phyloP scores from a whole-genome alignment of 2,329 filamentous ascomycete species.

The Trichoderma semiorbis region DNA sequence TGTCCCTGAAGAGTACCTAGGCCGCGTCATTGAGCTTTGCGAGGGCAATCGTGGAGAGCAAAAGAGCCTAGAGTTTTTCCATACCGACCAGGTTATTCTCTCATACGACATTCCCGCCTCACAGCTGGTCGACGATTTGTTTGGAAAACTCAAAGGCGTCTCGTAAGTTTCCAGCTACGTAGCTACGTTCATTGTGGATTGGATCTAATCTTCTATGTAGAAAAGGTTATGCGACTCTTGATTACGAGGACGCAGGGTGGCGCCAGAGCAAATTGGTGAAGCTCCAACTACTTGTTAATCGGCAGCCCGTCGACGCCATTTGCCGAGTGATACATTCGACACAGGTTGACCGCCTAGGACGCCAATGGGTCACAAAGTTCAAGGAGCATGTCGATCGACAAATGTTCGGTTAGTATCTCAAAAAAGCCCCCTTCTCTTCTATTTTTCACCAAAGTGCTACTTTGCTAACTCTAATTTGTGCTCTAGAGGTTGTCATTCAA shows the following conservation, averaged over 20 bases:
- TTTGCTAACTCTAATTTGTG: neutral
- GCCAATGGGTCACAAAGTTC: constrained; percentile 91
- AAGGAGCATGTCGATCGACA: constrained; percentile 95
- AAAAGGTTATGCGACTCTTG: constrained; percentile 91
- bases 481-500: constrained; percentile 81
- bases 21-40: constrained; percentile 91
- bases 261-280: constrained; percentile 77
- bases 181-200: neutral
- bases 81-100: constrained; percentile 85
- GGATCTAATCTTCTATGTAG: constrained; percentile 23
- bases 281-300: constrained; percentile 90
- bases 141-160: constrained; percentile 88
- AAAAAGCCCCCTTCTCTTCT: constrained; percentile 13
- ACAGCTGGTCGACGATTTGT: constrained; percentile 93
- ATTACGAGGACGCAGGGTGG: constrained; percentile 96
- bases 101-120: constrained; percentile 87
- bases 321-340: constrained; percentile 82
- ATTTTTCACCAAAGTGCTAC: neutral
- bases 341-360: constrained; percentile 75
- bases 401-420: constrained; percentile 64
- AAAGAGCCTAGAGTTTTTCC: constrained; percentile 85
- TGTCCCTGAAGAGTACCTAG: constrained; percentile 88
- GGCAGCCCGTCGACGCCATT: constrained; percentile 87
- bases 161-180: constrained; percentile 47
- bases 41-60: constrained; percentile 86